These are phyloP conservation scores for Cudoniella acicularis DNA, from an alignment of 495 filamentous ascomycete species.

Conservation along the genomic window DNA sequence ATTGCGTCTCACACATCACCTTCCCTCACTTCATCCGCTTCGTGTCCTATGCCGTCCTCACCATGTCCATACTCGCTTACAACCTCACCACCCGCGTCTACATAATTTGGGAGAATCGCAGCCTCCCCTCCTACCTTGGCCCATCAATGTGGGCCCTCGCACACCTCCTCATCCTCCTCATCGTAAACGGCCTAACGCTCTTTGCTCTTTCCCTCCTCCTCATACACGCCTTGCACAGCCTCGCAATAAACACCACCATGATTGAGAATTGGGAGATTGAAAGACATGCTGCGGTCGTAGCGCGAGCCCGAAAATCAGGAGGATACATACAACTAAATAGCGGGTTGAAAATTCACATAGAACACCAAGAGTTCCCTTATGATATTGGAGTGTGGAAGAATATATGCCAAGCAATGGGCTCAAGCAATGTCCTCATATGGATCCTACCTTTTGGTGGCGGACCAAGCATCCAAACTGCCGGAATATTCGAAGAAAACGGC, in stretches of 20 bases:
- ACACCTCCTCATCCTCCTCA: conserved; percentile 61
- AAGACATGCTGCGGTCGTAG: conserved; percentile 71
- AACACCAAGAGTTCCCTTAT: conserved; percentile 80
- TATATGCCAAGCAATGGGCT: conserved; percentile 70
- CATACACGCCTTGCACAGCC: conserved; percentile 36
- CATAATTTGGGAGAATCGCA: conserved; percentile 60
- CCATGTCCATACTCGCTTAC: conserved; percentile 55
- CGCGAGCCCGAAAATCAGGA: conserved; percentile 52
- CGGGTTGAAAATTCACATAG: conserved; percentile 46
- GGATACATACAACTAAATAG: conserved; percentile 59
- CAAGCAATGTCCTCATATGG: conserved; percentile 43
- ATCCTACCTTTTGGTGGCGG: conserved; percentile 43
- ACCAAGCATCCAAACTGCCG: conserved; percentile 25
- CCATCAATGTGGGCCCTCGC: conserved; percentile 59
- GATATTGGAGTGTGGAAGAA: conserved; percentile 87
- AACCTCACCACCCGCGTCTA: conserved; percentile 51
- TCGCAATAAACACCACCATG: conserved; percentile 59
- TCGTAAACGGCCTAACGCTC: conserved; percentile 57
- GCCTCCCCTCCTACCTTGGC: conserved; percentile 79
- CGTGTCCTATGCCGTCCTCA: conserved; percentile 57
- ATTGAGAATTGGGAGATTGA: conserved; percentile 95
- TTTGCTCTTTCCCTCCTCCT: conserved; percentile 67
- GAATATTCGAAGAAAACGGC: conserved; percentile 70
- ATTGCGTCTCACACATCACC: conserved; percentile 88
- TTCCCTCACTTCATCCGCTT: conserved; percentile 71